Evolutionary conservation across 2,329 filamentous ascomycete genomes (phyloP).

Genomic region (Cladosporium phlei): DNA sequence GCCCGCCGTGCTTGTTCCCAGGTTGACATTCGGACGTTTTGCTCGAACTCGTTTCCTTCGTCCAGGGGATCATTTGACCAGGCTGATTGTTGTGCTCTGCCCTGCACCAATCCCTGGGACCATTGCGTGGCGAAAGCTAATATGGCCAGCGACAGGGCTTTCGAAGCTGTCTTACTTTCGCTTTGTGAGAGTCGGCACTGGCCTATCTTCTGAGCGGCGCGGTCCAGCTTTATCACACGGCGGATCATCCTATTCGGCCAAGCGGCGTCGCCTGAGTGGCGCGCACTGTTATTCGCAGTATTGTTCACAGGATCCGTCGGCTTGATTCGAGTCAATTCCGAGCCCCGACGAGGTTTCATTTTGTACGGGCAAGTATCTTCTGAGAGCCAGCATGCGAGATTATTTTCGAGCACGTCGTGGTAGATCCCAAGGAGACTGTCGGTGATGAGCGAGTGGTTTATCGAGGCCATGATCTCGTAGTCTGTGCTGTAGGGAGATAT

Average conservation of each 20-base stretch:
- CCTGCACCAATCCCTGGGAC: not conserved
- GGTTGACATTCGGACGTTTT: not conserved
- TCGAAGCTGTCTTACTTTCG: not conserved
- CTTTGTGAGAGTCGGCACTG: not conserved
- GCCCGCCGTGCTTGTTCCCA: constrained; percentile 1
- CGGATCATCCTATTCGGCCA: constrained; percentile 2
- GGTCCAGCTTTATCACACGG: not conserved
- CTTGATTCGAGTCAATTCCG: not conserved
- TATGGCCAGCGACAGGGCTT: constrained; percentile 3
- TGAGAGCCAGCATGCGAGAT: constrained; percentile 3
- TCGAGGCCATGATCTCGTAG: not conserved
- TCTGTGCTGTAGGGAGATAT: not conserved
- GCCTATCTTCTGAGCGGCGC: not conserved
- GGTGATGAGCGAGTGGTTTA: constrained; percentile 1
- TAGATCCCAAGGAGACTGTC: constrained; percentile 7
- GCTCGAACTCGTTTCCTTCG: not conserved
- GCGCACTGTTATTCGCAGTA: not conserved
- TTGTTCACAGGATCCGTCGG: not conserved
- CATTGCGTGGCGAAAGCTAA: constrained; percentile 7
- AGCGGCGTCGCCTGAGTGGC: not conserved
- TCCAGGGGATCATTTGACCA: not conserved
- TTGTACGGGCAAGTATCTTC: constrained; percentile 5
- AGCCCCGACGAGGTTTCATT: not conserved
- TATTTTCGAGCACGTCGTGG: constrained; percentile 6
- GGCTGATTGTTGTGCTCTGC: no score